A percentile compares a stretch with the other conserved stretches of the same genome.
Evolutionary conservation across 441 rosid genomes (phyloP).

Genomic region (Adansonia gregorii): DNA sequence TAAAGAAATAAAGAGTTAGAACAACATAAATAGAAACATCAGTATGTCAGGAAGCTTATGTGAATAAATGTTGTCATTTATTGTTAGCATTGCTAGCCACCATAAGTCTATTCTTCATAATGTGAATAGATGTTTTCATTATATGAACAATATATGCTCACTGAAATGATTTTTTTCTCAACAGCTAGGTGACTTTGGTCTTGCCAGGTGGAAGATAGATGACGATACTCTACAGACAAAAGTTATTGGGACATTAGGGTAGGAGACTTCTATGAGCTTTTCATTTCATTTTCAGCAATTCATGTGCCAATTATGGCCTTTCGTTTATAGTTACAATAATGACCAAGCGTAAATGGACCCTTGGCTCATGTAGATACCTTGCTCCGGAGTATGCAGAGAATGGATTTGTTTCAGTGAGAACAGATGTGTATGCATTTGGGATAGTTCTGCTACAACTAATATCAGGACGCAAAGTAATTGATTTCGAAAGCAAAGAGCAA

Average conservation of each 20-base stretch:
- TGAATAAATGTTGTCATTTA: not conserved
- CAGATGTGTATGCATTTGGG: constrained; percentile 65
- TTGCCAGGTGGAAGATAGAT: constrained; percentile 59
- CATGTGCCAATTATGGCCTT: not conserved
- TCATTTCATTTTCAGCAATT: not conserved
- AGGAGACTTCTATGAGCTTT: constrained; percentile 22
- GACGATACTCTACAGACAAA: constrained; percentile 53
- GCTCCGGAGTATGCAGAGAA: constrained; percentile 68
- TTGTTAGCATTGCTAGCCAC: not conserved
- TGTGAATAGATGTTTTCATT: not conserved
- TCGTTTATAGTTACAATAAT: no score
- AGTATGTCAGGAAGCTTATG: not conserved
- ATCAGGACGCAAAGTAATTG: constrained; percentile 53
- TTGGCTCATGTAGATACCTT: constrained; percentile 47
- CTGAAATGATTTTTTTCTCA: constrained; percentile 11
- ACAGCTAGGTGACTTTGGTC: constrained; percentile 72
- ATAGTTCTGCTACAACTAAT: constrained; percentile 56
- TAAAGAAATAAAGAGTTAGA: no score
- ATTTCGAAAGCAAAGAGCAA: constrained; percentile 33
- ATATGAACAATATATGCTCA: not conserved
- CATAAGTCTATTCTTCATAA: not conserved
- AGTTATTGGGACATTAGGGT: constrained; percentile 67
- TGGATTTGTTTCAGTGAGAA: constrained; percentile 58
- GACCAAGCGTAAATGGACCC: not conserved
- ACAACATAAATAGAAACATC: no score